Base-by-base conservation (phyloP, 352 stramenopile species). In the Phytophthora agathidicida region DNA sequence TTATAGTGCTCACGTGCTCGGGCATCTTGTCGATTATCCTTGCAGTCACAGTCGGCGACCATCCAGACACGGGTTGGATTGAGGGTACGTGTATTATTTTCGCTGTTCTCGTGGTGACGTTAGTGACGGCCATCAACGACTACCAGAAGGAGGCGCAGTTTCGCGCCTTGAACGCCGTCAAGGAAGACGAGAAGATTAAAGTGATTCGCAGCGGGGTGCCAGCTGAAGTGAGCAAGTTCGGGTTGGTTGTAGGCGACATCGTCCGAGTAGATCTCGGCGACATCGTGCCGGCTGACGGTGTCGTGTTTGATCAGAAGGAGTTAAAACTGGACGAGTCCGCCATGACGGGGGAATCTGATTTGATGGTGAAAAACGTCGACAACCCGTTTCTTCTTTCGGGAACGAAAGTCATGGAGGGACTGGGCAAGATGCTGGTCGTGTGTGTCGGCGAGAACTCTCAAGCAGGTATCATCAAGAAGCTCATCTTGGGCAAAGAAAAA, bases 371-470 rank as follows among this genome's bases (percentile, higher is more conserved):
- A 65, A 81, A 77, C 42, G 60, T 61, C 0, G 75, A 89, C n/a
- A 93, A 96, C 61, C 90, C 92, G 14, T 98, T 98, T 67, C 64
- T 99, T 11, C 79, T 99, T 16, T 98, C 90, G 1, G 96, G 96
- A 19, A 98, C 93, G 17, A 97, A 96, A 31, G 88, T 98, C 20
- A 97, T 96, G 71, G 88, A 96, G 41, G 96, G 96, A 5, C 80
- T 94, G 5, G 90, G 82, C 24, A 86, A 88, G 59, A 98, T 98
- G 83, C 70, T 99, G 27, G 93, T 98, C 7, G 76, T 97, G 8
- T 96, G 90, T 23, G 96, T 99, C 6, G 96, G 96, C 16, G 88
- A 93, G 45, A 86, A 95, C 70, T 97, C 85, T 10, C 92, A 98
- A 59, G 96, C 94, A 42, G 94, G 96, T 28, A 94, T 96, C 45